A percentile compares a stretch with the other conserved stretches of the same genome.
phyloP scores from a whole-genome alignment of 495 filamentous ascomycete genomes.

The Aspergillus carlsbadensis region DNA sequence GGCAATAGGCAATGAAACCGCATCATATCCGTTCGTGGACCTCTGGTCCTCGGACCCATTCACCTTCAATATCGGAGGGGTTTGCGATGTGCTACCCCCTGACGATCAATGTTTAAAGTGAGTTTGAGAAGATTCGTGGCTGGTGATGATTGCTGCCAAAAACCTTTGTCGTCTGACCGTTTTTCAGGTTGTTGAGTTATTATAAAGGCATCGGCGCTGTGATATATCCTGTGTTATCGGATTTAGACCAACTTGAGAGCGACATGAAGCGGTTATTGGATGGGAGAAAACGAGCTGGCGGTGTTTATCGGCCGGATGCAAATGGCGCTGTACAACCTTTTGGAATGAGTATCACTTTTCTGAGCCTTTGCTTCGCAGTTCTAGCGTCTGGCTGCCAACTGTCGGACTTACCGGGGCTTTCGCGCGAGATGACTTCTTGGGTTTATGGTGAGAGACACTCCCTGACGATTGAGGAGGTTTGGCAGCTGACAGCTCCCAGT shows the following conservation, averaged over 20 bases:
- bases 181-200: constrained; percentile 60
- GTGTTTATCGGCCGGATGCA: constrained; percentile 37
- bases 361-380: constrained; percentile 65
- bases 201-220: constrained; percentile 78
- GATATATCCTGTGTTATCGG: constrained; percentile 75
- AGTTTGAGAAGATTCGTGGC: neutral
- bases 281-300: constrained; percentile 54
- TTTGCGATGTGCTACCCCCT: constrained; percentile 66
- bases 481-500: constrained; percentile 34
- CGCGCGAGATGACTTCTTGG: constrained; percentile 59
- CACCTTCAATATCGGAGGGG: constrained; percentile 64
- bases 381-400: constrained; percentile 79
- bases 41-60: constrained; percentile 65
- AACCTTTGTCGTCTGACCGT: neutral
- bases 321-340: constrained; percentile 42
- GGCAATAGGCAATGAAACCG: constrained; percentile 74
- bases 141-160: neutral
- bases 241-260: constrained; percentile 64
- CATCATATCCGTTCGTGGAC: constrained; percentile 75
- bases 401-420: constrained; percentile 59
- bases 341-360: constrained; percentile 41
- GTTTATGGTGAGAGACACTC: constrained; percentile 48
- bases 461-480: neutral
- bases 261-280: constrained; percentile 66
- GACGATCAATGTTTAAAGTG: constrained; percentile 62